Percentiles rank a stretch among this genome's conserved stretches.
phyloP scores from a whole-genome alignment of 768 basidiomycete species.

The Panellus pusillus region DNA sequence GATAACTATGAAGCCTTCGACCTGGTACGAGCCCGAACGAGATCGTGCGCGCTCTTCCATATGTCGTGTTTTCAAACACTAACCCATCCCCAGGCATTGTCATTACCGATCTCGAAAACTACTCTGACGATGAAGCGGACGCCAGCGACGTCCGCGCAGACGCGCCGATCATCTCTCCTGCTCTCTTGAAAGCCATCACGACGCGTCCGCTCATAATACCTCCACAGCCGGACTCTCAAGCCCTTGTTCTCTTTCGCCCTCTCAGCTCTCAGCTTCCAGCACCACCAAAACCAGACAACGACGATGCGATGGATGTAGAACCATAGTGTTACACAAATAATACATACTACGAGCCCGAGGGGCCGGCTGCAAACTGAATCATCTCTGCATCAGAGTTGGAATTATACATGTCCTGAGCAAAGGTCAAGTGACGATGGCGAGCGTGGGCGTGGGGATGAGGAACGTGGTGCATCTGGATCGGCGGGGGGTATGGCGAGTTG shows the following conservation, averaged over 20 bases:
- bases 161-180: conserved; percentile 39
- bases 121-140: conserved; percentile 43
- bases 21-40: conserved; percentile 72
- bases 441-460: conserved; percentile 80
- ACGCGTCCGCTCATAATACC: conserved; percentile 26
- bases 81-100: conserved; percentile 52
- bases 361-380: conserved; percentile 45
- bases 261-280: conserved; percentile 25
- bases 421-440: conserved; percentile 63
- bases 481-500: conserved; percentile 55
- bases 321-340: conserved; percentile 16
- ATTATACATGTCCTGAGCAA: conserved; percentile 36
- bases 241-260: conserved; percentile 57
- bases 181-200: conserved; percentile 47
- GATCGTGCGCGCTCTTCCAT: conserved; percentile 49
- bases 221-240: conserved; percentile 36
- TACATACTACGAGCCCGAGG: conserved; percentile 28
- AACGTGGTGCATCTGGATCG: conserved; percentile 72
- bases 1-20: conserved; percentile 60
- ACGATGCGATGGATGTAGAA: conserved; percentile 60
- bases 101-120: conserved; percentile 57
- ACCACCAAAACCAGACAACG: conserved; percentile 18
- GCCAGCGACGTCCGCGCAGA: conserved; percentile 32
- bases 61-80: conserved; percentile 4
- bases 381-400: conserved; percentile 41